phyloP scores from a whole-genome alignment of 352 stramenopile genomes.

The Elongisporangium undulatum region DNA sequence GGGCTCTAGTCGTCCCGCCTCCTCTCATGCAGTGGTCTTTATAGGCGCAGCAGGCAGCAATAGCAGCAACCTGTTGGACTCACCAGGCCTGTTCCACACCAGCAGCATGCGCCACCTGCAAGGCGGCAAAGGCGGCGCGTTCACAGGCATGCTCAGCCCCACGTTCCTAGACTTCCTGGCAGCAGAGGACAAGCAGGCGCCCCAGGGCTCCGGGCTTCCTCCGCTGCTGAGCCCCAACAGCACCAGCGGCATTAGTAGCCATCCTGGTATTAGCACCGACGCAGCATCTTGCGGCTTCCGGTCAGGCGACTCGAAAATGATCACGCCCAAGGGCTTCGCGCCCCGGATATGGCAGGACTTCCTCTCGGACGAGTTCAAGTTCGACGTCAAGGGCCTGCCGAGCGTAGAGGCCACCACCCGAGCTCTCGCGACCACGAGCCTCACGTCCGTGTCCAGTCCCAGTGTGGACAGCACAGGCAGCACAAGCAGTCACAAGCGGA shows the following conservation, averaged over 20 bases:
- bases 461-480: neutral
- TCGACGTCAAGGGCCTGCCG: slow-evolving; percentile 26
- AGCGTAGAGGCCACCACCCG: neutral
- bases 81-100: slow-evolving; percentile 13
- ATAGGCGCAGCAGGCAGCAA: neutral
- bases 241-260: neutral
- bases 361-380: slow-evolving; percentile 68
- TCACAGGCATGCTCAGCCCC: slow-evolving; percentile 56
- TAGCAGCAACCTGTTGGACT: slow-evolving; percentile 10
- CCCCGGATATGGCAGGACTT: slow-evolving; percentile 70
- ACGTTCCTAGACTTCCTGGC: slow-evolving; percentile 76
- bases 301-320: neutral
- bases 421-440: neutral
- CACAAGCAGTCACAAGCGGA: neutral
- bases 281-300: neutral
- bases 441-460: neutral
- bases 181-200: slow-evolving; percentile 55
- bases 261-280: neutral
- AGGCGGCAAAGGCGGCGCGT: neutral
- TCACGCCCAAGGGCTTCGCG: slow-evolving; percentile 11
- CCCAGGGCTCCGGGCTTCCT: slow-evolving; percentile 4
- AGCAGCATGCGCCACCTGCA: neutral
- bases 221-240: neutral
- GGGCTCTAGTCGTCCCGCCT: too few relatives aligned
- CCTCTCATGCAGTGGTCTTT: too few relatives aligned